Base-by-base conservation (phyloP, 1,284 basidiomycete species). In the Omphalotus olearius region DNA sequence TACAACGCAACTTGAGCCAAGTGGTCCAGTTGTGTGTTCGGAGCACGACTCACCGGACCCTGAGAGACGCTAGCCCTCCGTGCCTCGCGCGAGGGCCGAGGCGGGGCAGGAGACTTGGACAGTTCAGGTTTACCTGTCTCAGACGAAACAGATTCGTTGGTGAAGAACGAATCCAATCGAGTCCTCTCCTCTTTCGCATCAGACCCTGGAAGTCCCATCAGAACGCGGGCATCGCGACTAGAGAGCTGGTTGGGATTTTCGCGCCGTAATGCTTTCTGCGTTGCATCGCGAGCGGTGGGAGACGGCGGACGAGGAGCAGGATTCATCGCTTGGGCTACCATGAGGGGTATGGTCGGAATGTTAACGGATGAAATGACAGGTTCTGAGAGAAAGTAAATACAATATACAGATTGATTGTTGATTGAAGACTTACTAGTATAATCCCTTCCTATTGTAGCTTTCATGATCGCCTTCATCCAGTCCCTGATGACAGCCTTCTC, bases 381-480 rank as follows among this genome's bases (percentile, higher is more conserved):
- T 62, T 86, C 93, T 93, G 61, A 16, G 30, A 43, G 36, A 25
- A 23, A 45, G 20, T 49, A 10, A 47, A n/a, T 3, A 18, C 10
- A 23, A 35, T 10, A 11, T 7, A 20, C 26, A 10, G 23, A 4
- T 16, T 14, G 13, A 6, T 25, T 25, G 3, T 35, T 41, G 18
- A 46, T 6, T 18, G 10, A 36, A 10, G 23, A 75, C 86, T 44
- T 64, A 93, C 92, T 88, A 10, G 85, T 78, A 65, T 94, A 96
- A 67, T 97, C 93, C 51, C 97, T 76, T 14, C 83, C 88, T 62
- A 99, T 99, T 4, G 96, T 98, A 2, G 94, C 91, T 70, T 99
- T 99, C 92, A 98, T 98, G 61, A 99, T 82, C 9, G 93, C 92
- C 75, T 99, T 99, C 96, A 99, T 99, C 97, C 97, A 99, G 59